A percentile compares a stretch with the other conserved stretches of the same genome.
Evolutionary conservation across 2,329 filamentous ascomycete species (phyloP).

Genomic region (Trichoderma oligosporum): DNA sequence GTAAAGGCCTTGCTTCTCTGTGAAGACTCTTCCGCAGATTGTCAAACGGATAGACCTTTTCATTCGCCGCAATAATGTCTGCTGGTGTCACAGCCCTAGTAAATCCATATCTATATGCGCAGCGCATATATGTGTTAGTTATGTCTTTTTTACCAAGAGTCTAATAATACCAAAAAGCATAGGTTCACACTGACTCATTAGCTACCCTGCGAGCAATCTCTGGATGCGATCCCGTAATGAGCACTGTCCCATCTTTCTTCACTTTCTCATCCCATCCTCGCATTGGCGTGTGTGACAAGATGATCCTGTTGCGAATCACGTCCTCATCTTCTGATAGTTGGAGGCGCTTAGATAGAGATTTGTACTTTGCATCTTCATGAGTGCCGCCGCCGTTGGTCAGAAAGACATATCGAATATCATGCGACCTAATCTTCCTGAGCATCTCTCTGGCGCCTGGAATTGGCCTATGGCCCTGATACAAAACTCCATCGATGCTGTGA

Average conservation of each 20-base stretch:
- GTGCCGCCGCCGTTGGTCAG: constrained; percentile 94
- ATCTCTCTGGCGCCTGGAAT: constrained; percentile 75
- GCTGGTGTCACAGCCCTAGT: constrained; percentile 77
- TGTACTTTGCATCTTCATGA: constrained; percentile 53
- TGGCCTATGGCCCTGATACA: constrained; percentile 74
- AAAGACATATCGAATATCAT: constrained; percentile 85
- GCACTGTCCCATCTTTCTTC: constrained; percentile 50
- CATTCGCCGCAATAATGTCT: constrained; percentile 73
- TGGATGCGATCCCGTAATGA: constrained; percentile 69
- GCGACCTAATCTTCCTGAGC: constrained; percentile 66
- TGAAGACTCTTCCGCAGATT: constrained; percentile 32
- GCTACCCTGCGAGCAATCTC: constrained; percentile 69
- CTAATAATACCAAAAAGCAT: constrained; percentile 25
- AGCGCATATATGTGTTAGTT: not conserved
- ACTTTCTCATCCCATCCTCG: constrained; percentile 51
- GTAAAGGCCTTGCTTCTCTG: constrained; percentile 28
- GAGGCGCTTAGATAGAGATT: constrained; percentile 34
- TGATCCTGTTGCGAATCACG: constrained; percentile 35
- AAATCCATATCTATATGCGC: constrained; percentile 60
- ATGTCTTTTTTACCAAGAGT: not conserved
- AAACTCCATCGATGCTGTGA: constrained; percentile 80
- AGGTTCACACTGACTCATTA: constrained; percentile 46
- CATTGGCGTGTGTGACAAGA: constrained; percentile 89
- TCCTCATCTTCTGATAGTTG: constrained; percentile 32
- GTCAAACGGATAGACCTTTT: constrained; percentile 80